Base-by-base conservation (phyloP, 2,329 filamentous ascomycete genomes). In the Curvularia sp. region DNA sequence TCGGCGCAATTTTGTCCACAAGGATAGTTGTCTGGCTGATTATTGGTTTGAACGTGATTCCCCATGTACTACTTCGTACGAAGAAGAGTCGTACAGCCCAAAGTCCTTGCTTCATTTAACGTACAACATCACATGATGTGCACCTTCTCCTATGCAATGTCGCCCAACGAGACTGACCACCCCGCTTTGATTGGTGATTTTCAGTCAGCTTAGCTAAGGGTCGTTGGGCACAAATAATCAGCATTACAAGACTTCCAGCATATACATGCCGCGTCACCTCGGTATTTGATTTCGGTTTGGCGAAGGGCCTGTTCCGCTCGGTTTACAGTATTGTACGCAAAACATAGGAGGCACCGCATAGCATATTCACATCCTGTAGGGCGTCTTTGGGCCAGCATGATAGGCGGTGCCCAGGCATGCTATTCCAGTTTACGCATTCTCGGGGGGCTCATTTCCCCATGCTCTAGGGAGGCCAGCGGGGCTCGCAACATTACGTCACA, bases 111-210 rank as follows among this genome's bases (percentile, higher is more conserved):
- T 24, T 22, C 24, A 7, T 8, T 28, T 24, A 13, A 2, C 24
- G 41, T 53, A 18, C 26, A 26, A 28, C 20, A 41, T 30, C 30
- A 77, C 77, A 46, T 78, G 80, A 5, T 76, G 85, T 1, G 85
- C 84, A 15, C 6, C 18, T 52, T 22, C 31, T 30, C 24, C 13
- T 3, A 15, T 20, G 28, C 30, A 5, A 15, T 46, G 41, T 49
- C 28, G 54, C 54, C 41, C 33, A 24, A 52, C 26, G 26, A 47
- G 33, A 13, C 31, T 33, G 28, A 9, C 26, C 22, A 22, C 41
- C 44, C 24, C 28, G 41, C 42, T 18, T 9, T n/a, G 6, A 15
- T 31, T 15, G n/a, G 20, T n/a, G 15, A 6, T 18, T 30, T 30
- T 26, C 41, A 33, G 41, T 41, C 41, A 52, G 48, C 54, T 52